phyloP scores from a whole-genome alignment of 768 basidiomycete species.

The Wakefieldia striispora region DNA sequence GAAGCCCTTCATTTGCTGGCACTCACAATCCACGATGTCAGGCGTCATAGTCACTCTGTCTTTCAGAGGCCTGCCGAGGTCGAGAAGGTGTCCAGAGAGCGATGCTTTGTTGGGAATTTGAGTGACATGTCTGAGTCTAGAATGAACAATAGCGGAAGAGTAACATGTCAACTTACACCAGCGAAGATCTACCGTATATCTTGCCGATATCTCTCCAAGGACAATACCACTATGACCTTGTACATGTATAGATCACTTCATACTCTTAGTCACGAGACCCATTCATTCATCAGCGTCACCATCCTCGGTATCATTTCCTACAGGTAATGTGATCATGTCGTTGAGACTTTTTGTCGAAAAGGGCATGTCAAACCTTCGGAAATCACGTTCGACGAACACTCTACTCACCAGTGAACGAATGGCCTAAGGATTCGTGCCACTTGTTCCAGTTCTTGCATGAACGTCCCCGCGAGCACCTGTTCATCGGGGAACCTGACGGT shows the following conservation, averaged over 20 bases:
- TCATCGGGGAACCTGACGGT: conserved; percentile 64
- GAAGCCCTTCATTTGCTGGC: too few relatives aligned
- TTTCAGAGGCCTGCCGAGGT: too few relatives aligned
- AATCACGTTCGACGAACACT: neutral
- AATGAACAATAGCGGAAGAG: too few relatives aligned
- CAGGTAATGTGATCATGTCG: conserved; percentile 63
- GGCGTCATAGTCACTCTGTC: too few relatives aligned
- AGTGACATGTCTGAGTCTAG: too few relatives aligned
- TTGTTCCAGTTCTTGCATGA: conserved; percentile 58
- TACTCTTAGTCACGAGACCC: neutral
- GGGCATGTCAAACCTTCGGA: neutral
- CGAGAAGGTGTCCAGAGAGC: too few relatives aligned
- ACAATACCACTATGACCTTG: too few relatives aligned
- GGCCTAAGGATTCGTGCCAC: conserved; percentile 61
- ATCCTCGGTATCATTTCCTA: conserved; percentile 19
- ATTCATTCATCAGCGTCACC: conserved; percentile 9
- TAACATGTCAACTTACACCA: too few relatives aligned
- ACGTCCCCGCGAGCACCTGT: conserved; percentile 64
- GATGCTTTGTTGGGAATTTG: too few relatives aligned
- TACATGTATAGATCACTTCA: conserved; percentile 5
- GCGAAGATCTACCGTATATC: too few relatives aligned
- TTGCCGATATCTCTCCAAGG: too few relatives aligned
- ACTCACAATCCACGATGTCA: too few relatives aligned
- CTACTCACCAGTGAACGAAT: conserved; percentile 72
- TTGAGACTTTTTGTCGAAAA: conserved; percentile 48